These are phyloP conservation scores for Pneumocystis carinii DNA, from an alignment of 1,139 yeast species.

Conservation along the genomic window DNA sequence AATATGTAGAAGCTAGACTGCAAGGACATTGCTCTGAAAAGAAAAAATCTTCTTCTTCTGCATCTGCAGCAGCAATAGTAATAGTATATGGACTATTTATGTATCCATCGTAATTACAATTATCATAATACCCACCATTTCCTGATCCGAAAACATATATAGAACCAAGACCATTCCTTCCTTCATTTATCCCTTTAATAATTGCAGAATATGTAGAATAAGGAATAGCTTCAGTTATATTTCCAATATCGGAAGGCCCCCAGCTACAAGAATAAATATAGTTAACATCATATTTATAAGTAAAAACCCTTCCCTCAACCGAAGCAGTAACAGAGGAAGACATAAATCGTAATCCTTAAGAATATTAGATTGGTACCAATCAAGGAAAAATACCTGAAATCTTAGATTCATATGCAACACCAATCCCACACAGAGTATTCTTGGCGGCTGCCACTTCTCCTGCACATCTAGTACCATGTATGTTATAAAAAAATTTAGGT, in stretches of 20 bases:
- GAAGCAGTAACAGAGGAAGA: slow-evolving; percentile 62
- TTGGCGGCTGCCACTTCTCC: too few relatives aligned
- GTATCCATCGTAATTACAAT: too few relatives aligned
- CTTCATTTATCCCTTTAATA: slow-evolving; percentile 70
- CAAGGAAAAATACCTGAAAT: too few relatives aligned
- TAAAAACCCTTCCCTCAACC: slow-evolving; percentile 85
- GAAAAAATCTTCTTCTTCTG: slow-evolving; percentile 68
- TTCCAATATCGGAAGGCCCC: slow-evolving; percentile 97
- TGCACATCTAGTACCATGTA: too few relatives aligned
- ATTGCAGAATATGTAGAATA: slow-evolving; percentile 64
- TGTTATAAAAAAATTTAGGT: too few relatives aligned
- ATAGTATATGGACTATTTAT: slow-evolving; percentile 91
- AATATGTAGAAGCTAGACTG: too few relatives aligned
- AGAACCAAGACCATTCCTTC: too few relatives aligned
- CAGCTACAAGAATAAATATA: too few relatives aligned
- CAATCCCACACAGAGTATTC: too few relatives aligned
- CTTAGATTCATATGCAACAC: too few relatives aligned
- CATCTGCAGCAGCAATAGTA: slow-evolving; percentile 88
- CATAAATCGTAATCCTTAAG: slow-evolving; percentile 41
- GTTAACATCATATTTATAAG: slow-evolving; percentile 60
- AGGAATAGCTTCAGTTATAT: slow-evolving; percentile 73
- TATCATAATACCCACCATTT: too few relatives aligned
- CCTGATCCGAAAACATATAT: too few relatives aligned
- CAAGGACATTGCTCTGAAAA: slow-evolving; percentile 90
- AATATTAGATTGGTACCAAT: not conserved